Conservation (phyloP, 306 rosid genomes). For the Dalbergia cultrata region DNA sequence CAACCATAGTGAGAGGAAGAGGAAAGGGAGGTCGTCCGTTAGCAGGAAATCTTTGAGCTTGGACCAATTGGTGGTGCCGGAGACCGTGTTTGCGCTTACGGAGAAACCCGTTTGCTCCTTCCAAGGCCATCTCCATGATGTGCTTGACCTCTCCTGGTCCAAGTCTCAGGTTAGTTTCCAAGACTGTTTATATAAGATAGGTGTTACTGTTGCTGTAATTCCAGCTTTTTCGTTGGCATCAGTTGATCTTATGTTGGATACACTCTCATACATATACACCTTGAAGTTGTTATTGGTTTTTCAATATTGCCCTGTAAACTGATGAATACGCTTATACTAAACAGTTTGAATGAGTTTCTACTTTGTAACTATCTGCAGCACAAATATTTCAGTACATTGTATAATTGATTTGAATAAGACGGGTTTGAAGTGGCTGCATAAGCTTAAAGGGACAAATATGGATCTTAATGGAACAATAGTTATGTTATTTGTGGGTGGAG, state of each 20-base stretch:
- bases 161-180: constrained; percentile 87
- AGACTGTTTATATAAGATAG: constrained; percentile 32
- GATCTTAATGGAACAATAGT: constrained; percentile 16
- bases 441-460: constrained; percentile 22
- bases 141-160: constrained; percentile 99
- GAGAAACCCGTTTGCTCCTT: constrained; percentile 91
- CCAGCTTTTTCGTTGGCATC: background rate
- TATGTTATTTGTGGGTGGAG: constrained; percentile 17
- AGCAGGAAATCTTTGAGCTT: constrained; percentile 84
- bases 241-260: constrained; percentile 24
- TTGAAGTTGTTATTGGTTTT: constrained; percentile 12
- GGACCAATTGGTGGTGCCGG: constrained; percentile 80
- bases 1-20: constrained; percentile 73
- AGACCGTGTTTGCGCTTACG: constrained; percentile 77
- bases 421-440: constrained; percentile 30
- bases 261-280: background rate
- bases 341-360: constrained; percentile 22
- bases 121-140: constrained; percentile 85
- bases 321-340: background rate
- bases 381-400: background rate
- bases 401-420: constrained; percentile 18
- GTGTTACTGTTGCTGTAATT: constrained; percentile 36
- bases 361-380: background rate
- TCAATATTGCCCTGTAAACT: background rate
- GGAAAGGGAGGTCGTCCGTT: constrained; percentile 82